These are phyloP conservation scores for Blastobotrys chiropterorum DNA, from an alignment of 805 yeast species.

Conservation along the genomic window DNA sequence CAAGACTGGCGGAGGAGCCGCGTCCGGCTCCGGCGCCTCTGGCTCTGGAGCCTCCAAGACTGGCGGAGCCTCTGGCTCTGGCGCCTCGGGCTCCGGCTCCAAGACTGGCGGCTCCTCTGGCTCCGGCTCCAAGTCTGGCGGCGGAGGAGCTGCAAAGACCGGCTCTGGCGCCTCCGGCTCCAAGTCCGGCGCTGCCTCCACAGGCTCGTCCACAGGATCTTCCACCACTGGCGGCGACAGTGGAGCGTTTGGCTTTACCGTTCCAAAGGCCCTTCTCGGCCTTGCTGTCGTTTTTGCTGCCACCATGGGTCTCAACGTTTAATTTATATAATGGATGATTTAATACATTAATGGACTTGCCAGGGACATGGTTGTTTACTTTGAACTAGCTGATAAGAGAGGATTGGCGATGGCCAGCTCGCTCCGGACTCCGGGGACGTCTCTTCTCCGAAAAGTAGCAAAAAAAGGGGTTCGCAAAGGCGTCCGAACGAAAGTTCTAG, in stretches of 20 bases:
- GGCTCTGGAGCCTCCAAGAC: background rate
- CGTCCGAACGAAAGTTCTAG: too few relatives aligned
- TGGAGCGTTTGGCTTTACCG: background rate
- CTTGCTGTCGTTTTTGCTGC: background rate
- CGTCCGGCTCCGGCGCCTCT: background rate
- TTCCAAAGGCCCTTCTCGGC: background rate
- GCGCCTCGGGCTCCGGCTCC: slow-evolving; percentile 1
- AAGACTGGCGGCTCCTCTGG: background rate
- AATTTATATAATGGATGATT: too few relatives aligned
- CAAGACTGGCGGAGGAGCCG: background rate
- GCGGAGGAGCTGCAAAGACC: too few relatives aligned
- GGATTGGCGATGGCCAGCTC: too few relatives aligned
- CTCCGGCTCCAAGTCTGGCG: too few relatives aligned
- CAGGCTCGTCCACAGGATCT: slow-evolving; percentile 1
- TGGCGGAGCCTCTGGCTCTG: slow-evolving; percentile 4
- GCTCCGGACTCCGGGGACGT: too few relatives aligned
- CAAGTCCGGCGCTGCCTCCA: background rate
- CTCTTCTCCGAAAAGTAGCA: too few relatives aligned
- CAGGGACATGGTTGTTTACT: too few relatives aligned
- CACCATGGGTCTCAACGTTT: background rate
- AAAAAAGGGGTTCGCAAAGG: too few relatives aligned
- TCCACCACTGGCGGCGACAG: slow-evolving; percentile 7
- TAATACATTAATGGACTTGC: background rate
- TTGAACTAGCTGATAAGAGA: too few relatives aligned
- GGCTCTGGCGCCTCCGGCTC: background rate